A percentile compares a stretch with the other conserved stretches of the same genome.
Conservation (phyloP, 2,329 filamentous ascomycete species). For the Dactylellina drechsleri region DNA sequence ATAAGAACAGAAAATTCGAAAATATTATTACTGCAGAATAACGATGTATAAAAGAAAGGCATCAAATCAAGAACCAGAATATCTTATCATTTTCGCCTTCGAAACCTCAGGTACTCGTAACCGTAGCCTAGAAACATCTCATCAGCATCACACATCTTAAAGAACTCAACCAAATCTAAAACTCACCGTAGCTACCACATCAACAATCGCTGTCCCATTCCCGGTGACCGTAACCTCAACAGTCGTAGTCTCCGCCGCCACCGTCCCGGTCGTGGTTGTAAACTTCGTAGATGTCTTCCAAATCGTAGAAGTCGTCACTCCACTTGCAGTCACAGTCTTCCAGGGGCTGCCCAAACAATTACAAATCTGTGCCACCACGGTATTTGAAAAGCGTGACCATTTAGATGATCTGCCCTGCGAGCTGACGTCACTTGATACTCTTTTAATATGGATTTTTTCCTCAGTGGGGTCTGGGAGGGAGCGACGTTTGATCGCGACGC, state of each 20-base stretch:
- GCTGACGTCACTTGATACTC: too few species aligned
- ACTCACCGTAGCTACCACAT: conserved; percentile 26
- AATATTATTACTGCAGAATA: too few species aligned
- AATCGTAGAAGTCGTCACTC: conserved; percentile 8
- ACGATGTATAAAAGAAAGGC: too few species aligned
- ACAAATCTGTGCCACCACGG: conserved; percentile 18
- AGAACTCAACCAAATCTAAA: background rate
- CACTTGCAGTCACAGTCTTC: conserved; percentile 21
- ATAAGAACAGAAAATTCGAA: too few species aligned
- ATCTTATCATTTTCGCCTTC: too few species aligned
- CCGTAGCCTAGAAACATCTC: background rate
- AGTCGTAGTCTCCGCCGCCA: conserved; percentile 5
- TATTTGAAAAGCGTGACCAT: conserved; percentile 16
- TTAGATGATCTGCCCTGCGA: background rate
- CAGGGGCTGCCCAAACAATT: conserved; percentile 31
- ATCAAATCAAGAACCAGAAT: too few species aligned
- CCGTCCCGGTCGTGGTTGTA: background rate
- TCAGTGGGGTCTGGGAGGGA: background rate
- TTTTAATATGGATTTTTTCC: background rate
- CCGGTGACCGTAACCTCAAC: conserved; percentile 13
- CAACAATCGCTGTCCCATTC: conserved; percentile 15
- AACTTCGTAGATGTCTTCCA: conserved; percentile 21
- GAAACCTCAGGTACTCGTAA: conserved; percentile 4
- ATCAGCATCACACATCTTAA: background rate
- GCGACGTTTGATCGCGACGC: too few species aligned